phyloP scores from a whole-genome alignment of 331 rosid species.

The Pyracantha coccinea region DNA sequence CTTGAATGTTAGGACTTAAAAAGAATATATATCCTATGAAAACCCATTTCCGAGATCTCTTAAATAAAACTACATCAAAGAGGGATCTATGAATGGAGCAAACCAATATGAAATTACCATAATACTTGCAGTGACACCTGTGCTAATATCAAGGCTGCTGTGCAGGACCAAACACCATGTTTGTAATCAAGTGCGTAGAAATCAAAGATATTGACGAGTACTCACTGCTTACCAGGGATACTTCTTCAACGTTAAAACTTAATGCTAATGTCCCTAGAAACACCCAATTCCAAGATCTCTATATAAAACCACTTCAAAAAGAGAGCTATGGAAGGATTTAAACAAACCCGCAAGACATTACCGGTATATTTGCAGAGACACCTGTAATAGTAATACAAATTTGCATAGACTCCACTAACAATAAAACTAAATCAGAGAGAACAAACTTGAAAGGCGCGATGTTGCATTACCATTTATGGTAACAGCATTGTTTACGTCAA shows the following conservation, averaged over 20 bases:
- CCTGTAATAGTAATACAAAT: conserved; percentile 27
- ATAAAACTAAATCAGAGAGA: conserved; percentile 15
- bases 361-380: conserved; percentile 23
- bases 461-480: conserved; percentile 1
- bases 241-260: conserved; percentile 1
- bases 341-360: conserved; percentile 29
- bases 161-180: not conserved
- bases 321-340: conserved; percentile 20
- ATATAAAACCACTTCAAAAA: conserved; percentile 22
- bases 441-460: conserved; percentile 7
- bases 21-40: conserved; percentile 26
- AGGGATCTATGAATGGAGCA: conserved; percentile 22
- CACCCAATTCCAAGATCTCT: conserved; percentile 32
- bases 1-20: conserved; percentile 16
- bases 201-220: not conserved
- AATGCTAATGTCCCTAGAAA: conserved; percentile 31
- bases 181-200: not conserved
- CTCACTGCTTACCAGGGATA: conserved; percentile 6
- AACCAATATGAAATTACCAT: conserved; percentile 24
- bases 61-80: conserved; percentile 28
- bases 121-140: conserved; percentile 26
- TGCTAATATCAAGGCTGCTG: conserved; percentile 7
- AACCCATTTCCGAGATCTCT: conserved; percentile 32
- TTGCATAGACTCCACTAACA: conserved; percentile 21
- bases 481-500: not conserved